Evolutionary conservation across 2,329 filamentous ascomycete genomes (phyloP).

Genomic region (Aureobasidium mangrovei): DNA sequence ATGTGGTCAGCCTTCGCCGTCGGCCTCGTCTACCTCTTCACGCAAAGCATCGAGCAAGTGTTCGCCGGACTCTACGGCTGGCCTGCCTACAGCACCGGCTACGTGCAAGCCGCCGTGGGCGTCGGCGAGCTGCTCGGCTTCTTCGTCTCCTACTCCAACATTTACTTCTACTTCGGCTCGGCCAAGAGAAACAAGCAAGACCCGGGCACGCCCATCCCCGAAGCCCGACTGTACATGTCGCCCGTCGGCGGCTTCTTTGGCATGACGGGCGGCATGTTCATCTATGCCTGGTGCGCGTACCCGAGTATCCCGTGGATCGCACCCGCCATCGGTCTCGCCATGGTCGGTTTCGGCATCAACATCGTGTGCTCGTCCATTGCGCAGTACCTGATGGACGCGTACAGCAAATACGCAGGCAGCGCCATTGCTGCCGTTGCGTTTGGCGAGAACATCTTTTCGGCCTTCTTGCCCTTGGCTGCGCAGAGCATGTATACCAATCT

Average conservation of each 20-base stretch:
- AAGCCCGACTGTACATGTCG: conserved; percentile 38
- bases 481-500: conserved; percentile 40
- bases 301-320: conserved; percentile 38
- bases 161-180: conserved; percentile 33
- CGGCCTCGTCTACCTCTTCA: conserved; percentile 43
- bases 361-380: conserved; percentile 38
- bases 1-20: conserved; percentile 42
- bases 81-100: conserved; percentile 35
- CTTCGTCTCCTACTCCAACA: conserved; percentile 18
- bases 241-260: conserved; percentile 38
- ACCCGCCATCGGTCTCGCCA: conserved; percentile 38
- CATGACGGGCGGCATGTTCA: conserved; percentile 42
- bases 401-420: conserved; percentile 41
- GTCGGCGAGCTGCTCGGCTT: conserved; percentile 37
- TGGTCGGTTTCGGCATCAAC: conserved; percentile 44
- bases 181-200: conserved; percentile 30
- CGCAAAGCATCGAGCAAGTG: conserved; percentile 39
- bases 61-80: conserved; percentile 34
- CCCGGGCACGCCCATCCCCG: conserved; percentile 33
- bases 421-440: conserved; percentile 42
- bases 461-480: conserved; percentile 40
- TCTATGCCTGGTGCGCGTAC: conserved; percentile 43
- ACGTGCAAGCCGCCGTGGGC: conserved; percentile 38
- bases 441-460: conserved; percentile 42
- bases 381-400: conserved; percentile 44